These are phyloP conservation scores for Gaertneriomyces semiglobifer DNA, from an alignment of 192 early-diverging fungal genomes.

Conservation along the genomic window DNA sequence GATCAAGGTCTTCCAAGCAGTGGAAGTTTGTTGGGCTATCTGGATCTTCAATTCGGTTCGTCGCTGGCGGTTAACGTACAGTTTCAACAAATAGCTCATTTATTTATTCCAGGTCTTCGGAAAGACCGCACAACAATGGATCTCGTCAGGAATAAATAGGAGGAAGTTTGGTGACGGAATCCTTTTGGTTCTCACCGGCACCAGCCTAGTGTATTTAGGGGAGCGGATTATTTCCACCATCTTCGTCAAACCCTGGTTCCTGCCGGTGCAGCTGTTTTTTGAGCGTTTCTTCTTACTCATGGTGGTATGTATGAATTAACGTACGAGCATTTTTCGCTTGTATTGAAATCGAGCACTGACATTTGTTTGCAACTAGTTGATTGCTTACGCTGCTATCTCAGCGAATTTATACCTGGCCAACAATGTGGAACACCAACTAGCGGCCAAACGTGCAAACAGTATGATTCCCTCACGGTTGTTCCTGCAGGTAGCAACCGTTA, in stretches of 20 bases:
- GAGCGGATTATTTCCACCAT: not conserved
- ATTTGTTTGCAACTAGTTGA: not conserved
- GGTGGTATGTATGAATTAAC: not conserved
- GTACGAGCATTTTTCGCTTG: no score
- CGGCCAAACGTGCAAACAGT: no score
- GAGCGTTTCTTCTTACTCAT: not conserved
- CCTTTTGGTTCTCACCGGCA: not conserved
- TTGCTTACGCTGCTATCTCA: not conserved
- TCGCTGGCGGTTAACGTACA: not conserved
- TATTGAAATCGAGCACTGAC: no score
- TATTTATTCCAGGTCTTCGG: not conserved
- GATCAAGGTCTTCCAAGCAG: not conserved
- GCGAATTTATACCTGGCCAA: not conserved
- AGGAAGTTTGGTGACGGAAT: not conserved
- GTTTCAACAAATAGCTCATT: not conserved
- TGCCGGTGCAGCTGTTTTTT: not conserved
- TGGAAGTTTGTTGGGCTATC: not conserved
- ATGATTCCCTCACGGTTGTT: no score
- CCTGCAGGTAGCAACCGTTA: not conserved
- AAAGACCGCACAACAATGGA: not conserved
- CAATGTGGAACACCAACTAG: no score
- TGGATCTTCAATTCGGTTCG: constrained; percentile 6
- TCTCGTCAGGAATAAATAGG: not conserved
- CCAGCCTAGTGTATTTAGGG: not conserved
- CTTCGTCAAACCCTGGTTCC: not conserved